Percentiles rank a stretch among this genome's conserved stretches.
phyloP scores from a whole-genome alignment of 768 basidiomycete genomes.

The Boletus insuetus region DNA sequence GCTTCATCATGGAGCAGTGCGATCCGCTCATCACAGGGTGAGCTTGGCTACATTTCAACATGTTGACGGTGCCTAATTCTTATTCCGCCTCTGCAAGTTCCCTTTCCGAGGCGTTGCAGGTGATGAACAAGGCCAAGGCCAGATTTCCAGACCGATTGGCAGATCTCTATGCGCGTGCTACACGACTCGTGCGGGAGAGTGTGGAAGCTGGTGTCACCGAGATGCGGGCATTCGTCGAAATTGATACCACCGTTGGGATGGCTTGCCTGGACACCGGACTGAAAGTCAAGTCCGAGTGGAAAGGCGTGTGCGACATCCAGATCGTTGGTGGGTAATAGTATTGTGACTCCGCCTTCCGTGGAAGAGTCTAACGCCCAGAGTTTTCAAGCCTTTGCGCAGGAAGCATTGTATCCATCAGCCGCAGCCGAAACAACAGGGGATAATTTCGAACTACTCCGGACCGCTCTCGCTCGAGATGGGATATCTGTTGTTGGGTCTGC shows the following conservation, averaged over 20 bases:
- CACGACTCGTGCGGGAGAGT: conserved; percentile 53
- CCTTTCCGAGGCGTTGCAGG: conserved; percentile 52
- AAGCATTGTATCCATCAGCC: conserved; percentile 45
- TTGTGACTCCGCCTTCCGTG: neutral
- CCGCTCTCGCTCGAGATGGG: conserved; percentile 38
- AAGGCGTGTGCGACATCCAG: conserved; percentile 51
- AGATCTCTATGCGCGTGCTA: conserved; percentile 52
- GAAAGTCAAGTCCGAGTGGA: conserved; percentile 44
- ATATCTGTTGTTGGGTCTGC: conserved; percentile 61
- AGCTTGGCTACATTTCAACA: conserved; percentile 8
- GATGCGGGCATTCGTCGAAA: conserved; percentile 69
- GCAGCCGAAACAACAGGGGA: conserved; percentile 36
- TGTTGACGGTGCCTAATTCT: neutral
- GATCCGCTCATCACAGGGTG: conserved; percentile 52
- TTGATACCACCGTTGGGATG: conserved; percentile 52
- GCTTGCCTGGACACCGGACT: conserved; percentile 54
- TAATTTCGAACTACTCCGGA: conserved; percentile 45
- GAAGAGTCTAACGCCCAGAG: neutral
- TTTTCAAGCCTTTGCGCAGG: conserved; percentile 56
- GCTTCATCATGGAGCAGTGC: conserved; percentile 59
- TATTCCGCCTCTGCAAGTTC: conserved; percentile 35
- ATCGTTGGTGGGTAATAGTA: conserved; percentile 44
- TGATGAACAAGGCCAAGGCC: conserved; percentile 52
- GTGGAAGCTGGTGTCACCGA: conserved; percentile 60
- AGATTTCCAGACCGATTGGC: conserved; percentile 40